Evolutionary conservation across 2,329 filamentous ascomycete genomes (phyloP), one percentile per base, ranked within the genome.

Genomic region (Aspergillus eucalypticola): DNA sequence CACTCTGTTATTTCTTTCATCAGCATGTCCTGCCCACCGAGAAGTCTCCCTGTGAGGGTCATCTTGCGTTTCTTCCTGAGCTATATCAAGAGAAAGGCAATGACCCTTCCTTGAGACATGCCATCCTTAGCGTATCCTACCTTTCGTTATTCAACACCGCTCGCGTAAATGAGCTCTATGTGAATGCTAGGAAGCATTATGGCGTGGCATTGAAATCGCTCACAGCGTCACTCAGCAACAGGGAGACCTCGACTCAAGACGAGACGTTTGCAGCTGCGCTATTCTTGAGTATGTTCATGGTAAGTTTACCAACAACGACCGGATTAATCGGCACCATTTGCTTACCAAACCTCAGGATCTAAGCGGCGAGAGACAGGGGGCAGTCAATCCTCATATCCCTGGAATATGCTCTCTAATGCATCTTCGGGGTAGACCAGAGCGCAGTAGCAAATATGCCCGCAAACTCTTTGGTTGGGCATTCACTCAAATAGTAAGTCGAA

Each of bases 211-310:
- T 54, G 38, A 54, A 42, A 13, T 42, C 38, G 5, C 38, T 54
- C 10, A 44, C 23, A 3, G 6, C 35, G 11, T 38, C 52, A 11
- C 52, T 54, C 8, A 54, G 19, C 21, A 32, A 27, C 27, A 38
- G 21, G 17, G 39, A 42, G 38, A 21, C 38, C 5, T 44, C 38
- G n/a, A 15, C 8, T 13, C 38, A 32, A 17, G 52, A 54, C 27
- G 52, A 54, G 21, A 42, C 41, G 4, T 54, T 54, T 25, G 52
- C 52, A 17, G 52, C 52, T 4, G 52, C 52, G 13, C 52, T 54
- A 1, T 54, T 54, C 38, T 13, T 54, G 52, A 54, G 52, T n/a
- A 54, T 54, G 52, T 54, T 54, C 17, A 41, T 44, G 6, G 52
- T 54, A 27, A 29, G 35, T 19, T 8, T 5, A 29, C 11, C 11